phyloP scores from a whole-genome alignment of 768 basidiomycete genomes.

The Tylopilus intermedius region DNA sequence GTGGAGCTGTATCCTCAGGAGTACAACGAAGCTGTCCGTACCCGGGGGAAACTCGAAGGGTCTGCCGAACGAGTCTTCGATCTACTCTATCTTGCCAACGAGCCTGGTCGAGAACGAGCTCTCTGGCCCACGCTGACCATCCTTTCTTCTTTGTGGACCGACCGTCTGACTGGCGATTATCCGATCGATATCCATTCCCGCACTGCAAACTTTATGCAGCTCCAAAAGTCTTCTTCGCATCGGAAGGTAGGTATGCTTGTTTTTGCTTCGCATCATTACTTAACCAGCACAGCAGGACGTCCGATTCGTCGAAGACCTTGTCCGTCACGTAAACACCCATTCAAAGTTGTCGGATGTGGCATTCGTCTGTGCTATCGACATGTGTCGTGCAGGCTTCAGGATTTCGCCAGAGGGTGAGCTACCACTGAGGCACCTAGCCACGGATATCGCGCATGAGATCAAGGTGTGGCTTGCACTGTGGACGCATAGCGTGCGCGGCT shows the following conservation, averaged over 20 bases:
- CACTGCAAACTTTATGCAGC: conserved; percentile 25
- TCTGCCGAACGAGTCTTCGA: conserved; percentile 87
- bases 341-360: conserved; percentile 64
- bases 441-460: conserved; percentile 75
- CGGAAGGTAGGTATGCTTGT: conserved; percentile 23
- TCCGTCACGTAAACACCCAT: conserved; percentile 50
- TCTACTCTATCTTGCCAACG: conserved; percentile 51
- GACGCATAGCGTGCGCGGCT: conserved; percentile 5
- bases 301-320: conserved; percentile 58
- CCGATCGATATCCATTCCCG: conserved; percentile 36
- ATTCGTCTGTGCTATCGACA: conserved; percentile 68
- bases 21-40: conserved; percentile 66
- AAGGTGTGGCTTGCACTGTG: conserved; percentile 45
- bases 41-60: conserved; percentile 66
- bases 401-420: conserved; percentile 52
- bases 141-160: conserved; percentile 69
- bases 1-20: conserved; percentile 73
- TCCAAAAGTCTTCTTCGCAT: conserved; percentile 28
- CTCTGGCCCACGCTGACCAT: conserved; percentile 80
- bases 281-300: conserved; percentile 33
- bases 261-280: background rate
- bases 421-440: conserved; percentile 59
- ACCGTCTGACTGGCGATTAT: conserved; percentile 60
- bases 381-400: conserved; percentile 65
- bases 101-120: conserved; percentile 43